Evolutionary conservation across 1,139 yeast species (phyloP), one percentile per base, ranked within the genome.

Genomic region (Lodderomyces pseudojiufengensis): DNA sequence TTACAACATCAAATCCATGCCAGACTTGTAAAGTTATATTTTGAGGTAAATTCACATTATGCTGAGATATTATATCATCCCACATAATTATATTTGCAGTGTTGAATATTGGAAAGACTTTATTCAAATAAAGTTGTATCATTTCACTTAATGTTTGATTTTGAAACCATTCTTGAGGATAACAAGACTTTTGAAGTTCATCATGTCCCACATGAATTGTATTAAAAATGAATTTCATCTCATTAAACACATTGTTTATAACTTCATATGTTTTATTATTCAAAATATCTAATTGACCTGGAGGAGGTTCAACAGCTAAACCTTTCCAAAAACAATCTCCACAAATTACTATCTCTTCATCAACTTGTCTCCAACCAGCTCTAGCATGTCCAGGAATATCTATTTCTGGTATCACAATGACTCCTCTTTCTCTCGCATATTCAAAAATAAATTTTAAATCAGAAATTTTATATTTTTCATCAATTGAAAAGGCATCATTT

Each of bases 361-460:
- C 63, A 13, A 67, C 51, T 38, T 54, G 59, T 27, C 48, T 48
- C 69, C 71, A 71, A 2, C 77, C 77, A 9, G 74, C 63, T 26
- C 64, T 55, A 8, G 74, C 56, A 48, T 72, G 78, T 2, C 74
- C 76, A 1, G 77, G 77, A 55, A 68, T 50, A 41, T 72, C 78
- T 13, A 72, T 48, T 45, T 72, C 78, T 2, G 77, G 76, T 27
- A 72, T 49, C 5, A 72, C 57, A 33, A 76, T 54, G 4, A 72
- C 63, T 10, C 76, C 77, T 34, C 72, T 52, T 6, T 41, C 51
- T 9, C 45, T 41, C 2, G 72, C 76, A 45, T 66, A 70, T 10
- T 49, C 45, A 11, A 70, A 57, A 4, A 72, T 39, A 5, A 52
- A 45, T 22, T 41, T 38, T 25, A 72, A 50, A 36, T 69, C 73